Base-by-base conservation (phyloP, 2,329 filamentous ascomycete genomes). In the Fusarium sp. region DNA sequence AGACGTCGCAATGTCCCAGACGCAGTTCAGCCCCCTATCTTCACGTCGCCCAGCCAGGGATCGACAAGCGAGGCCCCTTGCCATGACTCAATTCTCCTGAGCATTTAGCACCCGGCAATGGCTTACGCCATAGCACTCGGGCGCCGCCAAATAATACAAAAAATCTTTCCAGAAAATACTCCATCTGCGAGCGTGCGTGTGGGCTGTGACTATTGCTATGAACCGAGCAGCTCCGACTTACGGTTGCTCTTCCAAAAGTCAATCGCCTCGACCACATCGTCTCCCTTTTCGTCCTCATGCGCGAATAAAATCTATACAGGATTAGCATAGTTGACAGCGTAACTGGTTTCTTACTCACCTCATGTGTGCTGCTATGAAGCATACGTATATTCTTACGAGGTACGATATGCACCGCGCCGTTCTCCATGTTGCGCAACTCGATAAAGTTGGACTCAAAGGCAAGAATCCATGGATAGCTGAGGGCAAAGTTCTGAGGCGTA, bases 361-460 rank as follows among this genome's bases (percentile, higher is more conserved):
- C 96, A 86, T 97, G 92, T 67, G 96, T 98, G 79, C 94, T 98
- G 81, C 95, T 96, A 85, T 99, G 96, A 76, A 99, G 87, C 95
- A 98, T 98, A 79, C 96, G 91, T 79, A 98, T 97, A 80, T 97
- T 98, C 88, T 94, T 97, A 79, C 95, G 95, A 66, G 95, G 97
- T 81, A 98, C 93, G 78, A 99, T 98, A 81, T 98, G 95, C 72
- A 98, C 95, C 69, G 94, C 94, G 73, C 95, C 94, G 60, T 92
- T 98, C 83, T 99, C 96, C 81, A 98, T 96, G 80, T 98, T 94
- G 74, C 96, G 90, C 77, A 99, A 93, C 85, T 99, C 96, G 77
- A 99, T 97, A 80, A 99, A 99, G 80, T 96, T 98, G 40, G 95
- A 92, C 84, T 99, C 96, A 81, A 99, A 99, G 1, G 96, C 96